Percentiles rank a stretch among this genome's conserved stretches.
phyloP scores from a whole-genome alignment of 2,329 filamentous ascomycete genomes.

The Beauveria rudraprayagi region DNA sequence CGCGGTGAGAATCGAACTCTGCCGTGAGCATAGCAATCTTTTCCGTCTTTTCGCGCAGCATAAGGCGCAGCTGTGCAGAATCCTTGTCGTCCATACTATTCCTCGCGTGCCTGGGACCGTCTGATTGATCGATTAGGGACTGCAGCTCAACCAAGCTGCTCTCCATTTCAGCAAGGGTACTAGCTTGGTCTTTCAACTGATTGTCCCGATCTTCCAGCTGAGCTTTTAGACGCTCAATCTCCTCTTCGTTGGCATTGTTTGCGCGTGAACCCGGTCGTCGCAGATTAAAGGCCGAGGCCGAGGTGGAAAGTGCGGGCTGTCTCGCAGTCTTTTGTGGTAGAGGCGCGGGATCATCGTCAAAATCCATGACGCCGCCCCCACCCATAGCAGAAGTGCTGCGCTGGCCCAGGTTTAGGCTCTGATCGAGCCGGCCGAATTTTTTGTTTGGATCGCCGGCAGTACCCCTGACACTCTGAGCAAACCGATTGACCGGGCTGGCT shows the following conservation, averaged over 20 bases:
- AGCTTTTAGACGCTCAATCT: slow-evolving; percentile 62
- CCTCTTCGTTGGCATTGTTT: slow-evolving; percentile 54
- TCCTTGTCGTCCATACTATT: slow-evolving; percentile 61
- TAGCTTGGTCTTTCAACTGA: slow-evolving; percentile 81
- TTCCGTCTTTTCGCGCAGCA: slow-evolving; percentile 91
- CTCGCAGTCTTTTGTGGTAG: slow-evolving; percentile 42
- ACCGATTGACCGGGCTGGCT: slow-evolving; percentile 44
- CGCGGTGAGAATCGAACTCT: slow-evolving; percentile 90
- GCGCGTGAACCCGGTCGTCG: slow-evolving; percentile 45
- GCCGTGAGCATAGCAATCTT: slow-evolving; percentile 88
- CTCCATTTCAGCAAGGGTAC: slow-evolving; percentile 83
- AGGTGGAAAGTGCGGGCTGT: slow-evolving; percentile 46
- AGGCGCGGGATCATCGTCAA: slow-evolving; percentile 52
- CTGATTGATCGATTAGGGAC: slow-evolving; percentile 55
- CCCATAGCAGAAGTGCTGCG: slow-evolving; percentile 55
- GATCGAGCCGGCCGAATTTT: slow-evolving; percentile 36
- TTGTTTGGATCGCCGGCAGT: slow-evolving; percentile 56
- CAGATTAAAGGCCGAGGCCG: slow-evolving; percentile 45
- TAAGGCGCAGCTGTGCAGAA: slow-evolving; percentile 64
- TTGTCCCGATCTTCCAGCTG: slow-evolving; percentile 78
- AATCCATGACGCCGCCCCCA: slow-evolving; percentile 38
- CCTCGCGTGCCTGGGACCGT: slow-evolving; percentile 32
- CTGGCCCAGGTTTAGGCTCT: slow-evolving; percentile 44
- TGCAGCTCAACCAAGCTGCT: slow-evolving; percentile 71
- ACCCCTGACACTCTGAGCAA: slow-evolving; percentile 56